phyloP scores from a whole-genome alignment of 768 basidiomycete species.

The Amanita brunnescens region DNA sequence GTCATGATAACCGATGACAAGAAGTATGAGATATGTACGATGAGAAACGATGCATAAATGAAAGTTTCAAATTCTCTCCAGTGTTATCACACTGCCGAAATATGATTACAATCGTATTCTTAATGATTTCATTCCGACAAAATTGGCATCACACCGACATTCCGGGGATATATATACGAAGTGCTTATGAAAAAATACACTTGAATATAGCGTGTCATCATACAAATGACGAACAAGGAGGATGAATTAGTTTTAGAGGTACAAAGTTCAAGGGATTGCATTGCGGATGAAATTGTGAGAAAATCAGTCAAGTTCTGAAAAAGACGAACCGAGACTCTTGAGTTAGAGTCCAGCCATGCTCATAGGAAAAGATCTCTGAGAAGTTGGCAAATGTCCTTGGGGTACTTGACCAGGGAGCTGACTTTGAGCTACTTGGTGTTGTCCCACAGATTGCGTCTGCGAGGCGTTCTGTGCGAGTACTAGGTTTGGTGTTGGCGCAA shows the following conservation, averaged over 20 bases:
- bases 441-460: slow-evolving; percentile 11
- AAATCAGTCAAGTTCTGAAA: slow-evolving; percentile 6
- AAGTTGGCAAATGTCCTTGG: slow-evolving; percentile 32
- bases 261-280: slow-evolving; percentile 6
- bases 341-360: slow-evolving; percentile 33
- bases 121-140: neutral
- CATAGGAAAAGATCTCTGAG: slow-evolving; percentile 41
- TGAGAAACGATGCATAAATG: neutral
- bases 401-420: slow-evolving; percentile 14
- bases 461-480: slow-evolving; percentile 28
- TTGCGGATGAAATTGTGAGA: slow-evolving; percentile 11
- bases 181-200: slow-evolving; percentile 5
- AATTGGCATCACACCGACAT: slow-evolving; percentile 16
- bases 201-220: slow-evolving; percentile 4
- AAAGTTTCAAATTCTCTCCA: neutral
- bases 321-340: neutral
- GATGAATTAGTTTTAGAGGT: slow-evolving; percentile 6
- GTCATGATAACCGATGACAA: slow-evolving; percentile 7
- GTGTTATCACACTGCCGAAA: neutral
- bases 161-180: neutral
- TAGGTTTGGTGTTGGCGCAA: slow-evolving; percentile 41
- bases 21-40: slow-evolving; percentile 1
- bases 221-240: slow-evolving; percentile 6
- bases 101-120: neutral
- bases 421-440: slow-evolving; percentile 16